These are phyloP conservation scores for Sphagnum contortum DNA, from an alignment of 225 moss, liverwort and hornwort genomes.

Conservation along the genomic window DNA sequence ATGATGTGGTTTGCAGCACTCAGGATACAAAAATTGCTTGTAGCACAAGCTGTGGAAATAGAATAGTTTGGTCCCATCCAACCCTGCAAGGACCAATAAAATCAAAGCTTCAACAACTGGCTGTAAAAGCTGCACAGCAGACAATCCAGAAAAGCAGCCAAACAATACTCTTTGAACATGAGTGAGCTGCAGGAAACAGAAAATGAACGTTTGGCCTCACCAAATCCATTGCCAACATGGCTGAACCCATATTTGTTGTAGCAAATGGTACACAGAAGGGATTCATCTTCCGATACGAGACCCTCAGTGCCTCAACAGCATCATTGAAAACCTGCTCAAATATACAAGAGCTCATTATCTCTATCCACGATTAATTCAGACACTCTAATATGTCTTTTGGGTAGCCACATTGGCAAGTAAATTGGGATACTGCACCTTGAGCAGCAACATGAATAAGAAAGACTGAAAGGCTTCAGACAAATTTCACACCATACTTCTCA, in stretches of 20 bases:
- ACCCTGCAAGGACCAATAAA: conserved; percentile 40
- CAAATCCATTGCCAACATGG: conserved; percentile 98
- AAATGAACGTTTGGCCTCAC: conserved; percentile 20
- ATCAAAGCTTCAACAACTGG: no score
- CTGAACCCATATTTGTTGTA: conserved; percentile 97
- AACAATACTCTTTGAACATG: no score
- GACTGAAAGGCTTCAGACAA: no score
- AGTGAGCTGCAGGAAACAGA: no score
- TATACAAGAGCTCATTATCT: background rate
- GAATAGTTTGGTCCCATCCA: conserved; percentile 99
- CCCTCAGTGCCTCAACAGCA: conserved; percentile 84
- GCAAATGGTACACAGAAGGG: conserved; percentile 99
- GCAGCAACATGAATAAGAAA: no score
- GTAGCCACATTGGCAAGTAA: no score
- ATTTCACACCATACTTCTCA: no score
- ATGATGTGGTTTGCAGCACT: conserved; percentile 96
- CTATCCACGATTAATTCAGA: no score
- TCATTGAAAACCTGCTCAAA: conserved; percentile 91
- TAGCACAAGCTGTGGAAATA: conserved; percentile 96
- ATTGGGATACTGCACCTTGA: no score
- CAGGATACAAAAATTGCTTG: conserved; percentile 97
- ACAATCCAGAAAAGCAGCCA: no score
- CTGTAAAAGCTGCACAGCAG: no score
- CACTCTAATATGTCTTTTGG: no score
- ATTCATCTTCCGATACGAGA: conserved; percentile 97